These are phyloP conservation scores for Monilinia laxa DNA, from an alignment of 2,329 filamentous ascomycete genomes.

Conservation along the genomic window DNA sequence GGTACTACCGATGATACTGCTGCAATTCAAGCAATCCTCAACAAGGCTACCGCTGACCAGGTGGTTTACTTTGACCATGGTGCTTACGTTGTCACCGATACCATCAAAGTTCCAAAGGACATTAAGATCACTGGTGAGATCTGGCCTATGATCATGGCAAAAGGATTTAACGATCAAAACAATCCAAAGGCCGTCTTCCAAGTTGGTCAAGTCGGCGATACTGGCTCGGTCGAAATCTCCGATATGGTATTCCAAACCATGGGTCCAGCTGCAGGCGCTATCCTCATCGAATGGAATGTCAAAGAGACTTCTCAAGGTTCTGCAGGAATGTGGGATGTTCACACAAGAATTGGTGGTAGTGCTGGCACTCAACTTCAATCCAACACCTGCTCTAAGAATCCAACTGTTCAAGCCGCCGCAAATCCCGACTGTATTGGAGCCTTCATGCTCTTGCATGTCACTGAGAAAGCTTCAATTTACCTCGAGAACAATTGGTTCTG, in stretches of 20 bases:
- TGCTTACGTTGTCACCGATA: conserved; percentile 62
- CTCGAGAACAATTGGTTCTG: conserved; percentile 90
- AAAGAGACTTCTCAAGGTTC: conserved; percentile 64
- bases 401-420: conserved; percentile 55
- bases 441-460: conserved; percentile 68
- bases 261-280: conserved; percentile 80
- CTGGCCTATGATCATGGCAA: conserved; percentile 86
- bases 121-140: conserved; percentile 89
- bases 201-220: conserved; percentile 74
- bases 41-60: conserved; percentile 62
- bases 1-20: conserved; percentile 83
- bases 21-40: conserved; percentile 75
- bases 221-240: conserved; percentile 80
- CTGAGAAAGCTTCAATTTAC: conserved; percentile 64
- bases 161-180: conserved; percentile 73
- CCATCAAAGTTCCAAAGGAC: conserved; percentile 71
- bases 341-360: conserved; percentile 86
- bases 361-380: conserved; percentile 78
- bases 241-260: conserved; percentile 80
- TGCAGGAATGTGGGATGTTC: conserved; percentile 90
- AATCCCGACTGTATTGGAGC: conserved; percentile 70
- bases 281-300: conserved; percentile 91
- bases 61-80: conserved; percentile 76
- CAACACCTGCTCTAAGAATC: conserved; percentile 76
- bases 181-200: conserved; percentile 85